phyloP scores from a whole-genome alignment of 2,329 filamentous ascomycete genomes.

The Huntiella bhutanensis region DNA sequence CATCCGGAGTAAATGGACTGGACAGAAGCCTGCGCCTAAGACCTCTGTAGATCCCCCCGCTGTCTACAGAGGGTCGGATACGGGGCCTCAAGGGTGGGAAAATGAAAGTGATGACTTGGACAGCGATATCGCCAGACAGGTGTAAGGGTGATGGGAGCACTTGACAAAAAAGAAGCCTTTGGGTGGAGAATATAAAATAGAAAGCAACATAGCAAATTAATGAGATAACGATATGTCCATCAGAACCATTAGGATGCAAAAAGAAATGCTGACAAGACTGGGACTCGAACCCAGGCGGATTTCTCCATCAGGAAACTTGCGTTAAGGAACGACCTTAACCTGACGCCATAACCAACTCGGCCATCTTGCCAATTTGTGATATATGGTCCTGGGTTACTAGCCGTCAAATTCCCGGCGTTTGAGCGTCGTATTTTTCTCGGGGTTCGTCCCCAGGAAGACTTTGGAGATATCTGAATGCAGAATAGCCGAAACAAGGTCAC shows the following conservation, averaged over 20 bases:
- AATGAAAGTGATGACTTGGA: slow-evolving; percentile 3
- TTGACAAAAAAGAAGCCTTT: too few relatives aligned
- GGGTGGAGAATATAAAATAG: background rate
- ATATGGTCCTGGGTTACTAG: too few relatives aligned
- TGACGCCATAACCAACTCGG: slow-evolving; percentile 21
- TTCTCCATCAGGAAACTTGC: slow-evolving; percentile 10
- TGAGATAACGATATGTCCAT: background rate
- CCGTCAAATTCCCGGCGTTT: too few relatives aligned
- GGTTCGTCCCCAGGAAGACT: too few relatives aligned
- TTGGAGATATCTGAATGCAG: too few relatives aligned
- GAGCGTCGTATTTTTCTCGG: too few relatives aligned
- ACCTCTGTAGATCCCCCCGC: too few relatives aligned
- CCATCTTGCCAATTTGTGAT: slow-evolving; percentile 16
- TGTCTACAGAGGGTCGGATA: background rate
- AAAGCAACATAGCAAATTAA: background rate
- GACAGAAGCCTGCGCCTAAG: background rate
- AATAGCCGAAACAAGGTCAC: too few relatives aligned
- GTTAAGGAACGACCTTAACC: slow-evolving; percentile 17
- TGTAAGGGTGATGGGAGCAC: too few relatives aligned
- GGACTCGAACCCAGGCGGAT: slow-evolving; percentile 10
- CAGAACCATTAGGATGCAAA: background rate
- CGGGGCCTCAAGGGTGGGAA: background rate
- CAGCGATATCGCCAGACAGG: background rate
- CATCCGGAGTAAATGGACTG: background rate
- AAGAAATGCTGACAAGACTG: slow-evolving; percentile 8